A percentile compares a stretch with the other conserved stretches of the same genome.
Evolutionary conservation across 805 yeast genomes (phyloP).

Genomic region (Kurtzmaniella fragi): DNA sequence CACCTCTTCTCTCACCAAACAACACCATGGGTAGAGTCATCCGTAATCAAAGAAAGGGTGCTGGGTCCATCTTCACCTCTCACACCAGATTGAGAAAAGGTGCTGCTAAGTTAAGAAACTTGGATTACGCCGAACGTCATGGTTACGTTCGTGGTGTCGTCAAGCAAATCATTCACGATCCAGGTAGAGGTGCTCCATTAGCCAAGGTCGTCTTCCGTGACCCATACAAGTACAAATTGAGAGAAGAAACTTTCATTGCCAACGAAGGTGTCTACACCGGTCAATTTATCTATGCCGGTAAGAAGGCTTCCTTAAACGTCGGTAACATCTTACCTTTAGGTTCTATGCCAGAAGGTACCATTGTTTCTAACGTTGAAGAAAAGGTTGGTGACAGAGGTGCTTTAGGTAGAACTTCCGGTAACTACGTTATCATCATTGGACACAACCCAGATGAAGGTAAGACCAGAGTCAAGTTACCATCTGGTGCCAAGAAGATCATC

Average conservation of each 20-base stretch:
- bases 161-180: constrained; percentile 97
- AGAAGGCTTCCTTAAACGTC: constrained; percentile 92
- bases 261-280: constrained; percentile 99
- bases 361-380: constrained; percentile 97
- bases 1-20: constrained; percentile 5
- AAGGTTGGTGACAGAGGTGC: constrained; percentile 99
- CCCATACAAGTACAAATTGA: constrained; percentile 97
- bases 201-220: constrained; percentile 99
- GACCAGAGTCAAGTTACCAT: constrained; percentile 98
- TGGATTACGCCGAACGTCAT: constrained; percentile 98
- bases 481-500: constrained; percentile 97
- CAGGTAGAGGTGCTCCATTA: constrained; percentile 99
- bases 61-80: constrained; percentile 99
- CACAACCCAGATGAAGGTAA: constrained; percentile 99
- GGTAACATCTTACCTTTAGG: constrained; percentile 98
- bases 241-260: constrained; percentile 98
- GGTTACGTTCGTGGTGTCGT: constrained; percentile 99
- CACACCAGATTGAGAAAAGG: constrained; percentile 99
- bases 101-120: constrained; percentile 99
- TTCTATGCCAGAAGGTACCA: constrained; percentile 98
- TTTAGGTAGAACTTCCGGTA: constrained; percentile 98
- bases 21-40: constrained; percentile 85
- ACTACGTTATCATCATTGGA: constrained; percentile 97
- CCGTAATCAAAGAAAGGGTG: constrained; percentile 99
- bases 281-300: constrained; percentile 98